Base-by-base conservation (phyloP, 2,329 filamentous ascomycete genomes). In the Calonectria henricotiae region DNA sequence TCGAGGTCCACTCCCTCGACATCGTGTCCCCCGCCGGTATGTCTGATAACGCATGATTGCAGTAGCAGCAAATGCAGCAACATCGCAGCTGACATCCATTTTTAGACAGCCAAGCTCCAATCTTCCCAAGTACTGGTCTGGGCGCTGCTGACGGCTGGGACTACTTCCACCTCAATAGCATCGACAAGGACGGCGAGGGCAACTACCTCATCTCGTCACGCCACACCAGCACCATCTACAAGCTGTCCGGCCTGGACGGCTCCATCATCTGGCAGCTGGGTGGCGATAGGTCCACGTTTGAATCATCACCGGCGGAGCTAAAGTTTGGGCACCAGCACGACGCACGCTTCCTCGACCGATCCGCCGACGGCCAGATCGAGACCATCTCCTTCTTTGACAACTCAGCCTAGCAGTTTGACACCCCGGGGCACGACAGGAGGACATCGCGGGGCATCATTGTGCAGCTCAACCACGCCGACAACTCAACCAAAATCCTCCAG, bases 371-470 rank as follows among this genome's bases (percentile, higher is more conserved):
- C 2, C 80, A 83, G 1, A 80, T 87, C 58, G 87, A 87, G 6
- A 74, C 85, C 4, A 83, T 89, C 61, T 87, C 86, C 0, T 80
- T 90, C 35, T 89, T 86, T 74, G 88, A 90, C 76, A 90, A 90
- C 77, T 77, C 76, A 13, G 71, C 71, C 12, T 43, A 85, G 64
- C 49, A 64, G 41, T 43, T 67, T 54, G 8, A 46, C 37, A 3
- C 35, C 20, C 27, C 27, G 27, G 3, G 25, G 41, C 1, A 58
- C 17, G n/a, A 12, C 17, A 60, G 62, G 2, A 46, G 68, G 2
- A 66, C 62, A 37, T 75, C 74, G 1, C 65, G 85, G 20, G 88
- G 85, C 1, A 82, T 85, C 78, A 84, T 86, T 71, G 81, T 87
- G 62, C 80, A 79, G 30, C 78, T 87, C 64, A 84, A 87, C 75